Conservation (phyloP, 306 rosid genomes). For the Castanea mollissima region DNA sequence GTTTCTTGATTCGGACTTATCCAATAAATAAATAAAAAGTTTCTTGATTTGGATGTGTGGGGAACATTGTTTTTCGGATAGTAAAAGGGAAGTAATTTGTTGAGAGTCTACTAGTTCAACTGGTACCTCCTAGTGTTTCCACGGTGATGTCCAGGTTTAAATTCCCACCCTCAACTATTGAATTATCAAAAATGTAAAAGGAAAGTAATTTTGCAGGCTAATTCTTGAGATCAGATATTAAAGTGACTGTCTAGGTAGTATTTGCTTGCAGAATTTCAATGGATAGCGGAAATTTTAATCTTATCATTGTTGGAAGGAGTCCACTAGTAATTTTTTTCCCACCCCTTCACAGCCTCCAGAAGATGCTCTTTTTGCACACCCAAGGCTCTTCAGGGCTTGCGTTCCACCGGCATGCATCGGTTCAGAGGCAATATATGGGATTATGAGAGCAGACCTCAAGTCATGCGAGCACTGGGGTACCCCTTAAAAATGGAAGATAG, state of each 20-base stretch:
- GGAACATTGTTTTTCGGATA: not conserved
- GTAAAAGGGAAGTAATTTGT: not conserved
- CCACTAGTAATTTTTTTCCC: slow-evolving; percentile 24
- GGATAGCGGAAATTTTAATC: not conserved
- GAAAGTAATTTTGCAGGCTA: not conserved
- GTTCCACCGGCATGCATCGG: slow-evolving; percentile 96
- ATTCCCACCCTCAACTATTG: too few species aligned
- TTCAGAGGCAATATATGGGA: slow-evolving; percentile 98
- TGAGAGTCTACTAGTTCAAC: too few species aligned
- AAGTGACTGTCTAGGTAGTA: not conserved
- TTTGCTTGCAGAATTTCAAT: not conserved
- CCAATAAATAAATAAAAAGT: too few species aligned
- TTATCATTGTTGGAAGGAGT: slow-evolving; percentile 13
- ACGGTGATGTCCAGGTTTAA: too few species aligned
- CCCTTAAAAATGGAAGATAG: slow-evolving; percentile 61
- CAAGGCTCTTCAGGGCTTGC: slow-evolving; percentile 93
- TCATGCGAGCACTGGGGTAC: slow-evolving; percentile 70
- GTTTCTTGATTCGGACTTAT: not conserved
- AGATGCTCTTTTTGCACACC: slow-evolving; percentile 94
- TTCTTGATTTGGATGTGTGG: too few species aligned
- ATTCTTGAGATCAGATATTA: not conserved
- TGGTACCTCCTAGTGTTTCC: too few species aligned
- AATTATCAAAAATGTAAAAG: not conserved
- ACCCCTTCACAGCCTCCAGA: slow-evolving; percentile 72
- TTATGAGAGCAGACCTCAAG: slow-evolving; percentile 72